These are phyloP conservation scores for Astrephomene gubernaculifera DNA, from an alignment of 139 green algal species.

Conservation along the genomic window DNA sequence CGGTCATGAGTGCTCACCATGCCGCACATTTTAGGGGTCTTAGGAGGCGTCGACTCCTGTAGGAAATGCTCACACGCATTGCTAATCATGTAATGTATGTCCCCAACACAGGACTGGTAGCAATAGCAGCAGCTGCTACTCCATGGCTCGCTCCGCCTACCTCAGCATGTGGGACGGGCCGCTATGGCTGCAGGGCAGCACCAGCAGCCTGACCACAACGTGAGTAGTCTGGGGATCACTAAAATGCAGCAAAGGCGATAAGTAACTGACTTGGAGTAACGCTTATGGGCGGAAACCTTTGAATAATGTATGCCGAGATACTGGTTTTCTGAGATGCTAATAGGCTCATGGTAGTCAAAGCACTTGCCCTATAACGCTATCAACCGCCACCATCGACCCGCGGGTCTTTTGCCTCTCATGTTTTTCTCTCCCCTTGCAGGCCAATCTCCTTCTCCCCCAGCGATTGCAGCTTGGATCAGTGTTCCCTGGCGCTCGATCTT, in stretches of 20 bases:
- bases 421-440: neutral
- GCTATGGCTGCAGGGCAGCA: neutral
- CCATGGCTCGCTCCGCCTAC: neutral
- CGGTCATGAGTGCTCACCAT: neutral
- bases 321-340: too few species aligned
- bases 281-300: neutral
- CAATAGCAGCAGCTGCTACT: neutral
- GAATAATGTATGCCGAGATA: neutral
- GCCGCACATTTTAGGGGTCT: too few species aligned
- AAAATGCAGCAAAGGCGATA: too few species aligned
- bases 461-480: neutral
- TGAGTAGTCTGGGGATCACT: too few species aligned
- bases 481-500: neutral
- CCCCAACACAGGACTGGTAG: neutral
- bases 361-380: neutral
- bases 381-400: neutral
- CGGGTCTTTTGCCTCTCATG: neutral
- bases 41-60: neutral
- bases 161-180: slow-evolving; percentile 7
- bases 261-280: too few species aligned
- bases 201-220: neutral
- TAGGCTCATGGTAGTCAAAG: neutral
- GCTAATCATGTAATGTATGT: too few species aligned
- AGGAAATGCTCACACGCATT: too few species aligned
- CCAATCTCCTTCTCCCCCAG: neutral